A percentile compares a stretch with the other conserved stretches of the same genome.
phyloP scores from a whole-genome alignment of 345 rosid genomes.

The Murraya paniculata region DNA sequence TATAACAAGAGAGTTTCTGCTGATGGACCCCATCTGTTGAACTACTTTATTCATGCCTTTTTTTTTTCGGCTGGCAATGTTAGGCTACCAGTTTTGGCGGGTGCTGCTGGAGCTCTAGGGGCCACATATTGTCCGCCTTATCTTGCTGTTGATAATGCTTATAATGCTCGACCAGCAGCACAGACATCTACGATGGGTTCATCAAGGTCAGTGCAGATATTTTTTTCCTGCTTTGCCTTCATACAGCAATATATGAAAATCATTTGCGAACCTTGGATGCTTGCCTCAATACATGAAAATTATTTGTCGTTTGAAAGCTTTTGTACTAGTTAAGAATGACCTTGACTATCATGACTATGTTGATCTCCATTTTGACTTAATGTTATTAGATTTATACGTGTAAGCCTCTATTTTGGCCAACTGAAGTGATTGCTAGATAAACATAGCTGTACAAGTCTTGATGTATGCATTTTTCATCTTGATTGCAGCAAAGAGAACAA shows the following conservation, averaged over 20 bases:
- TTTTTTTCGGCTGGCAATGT: constrained; percentile 14
- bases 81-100: constrained; percentile 88
- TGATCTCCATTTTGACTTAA: background rate
- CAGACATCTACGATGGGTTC: constrained; percentile 56
- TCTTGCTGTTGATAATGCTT: constrained; percentile 66
- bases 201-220: constrained; percentile 45
- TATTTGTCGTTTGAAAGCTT: background rate
- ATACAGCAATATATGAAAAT: too few species aligned
- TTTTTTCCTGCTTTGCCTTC: background rate
- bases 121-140: constrained; percentile 75
- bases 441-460: background rate
- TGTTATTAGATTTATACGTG: background rate
- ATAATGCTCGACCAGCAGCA: constrained; percentile 53
- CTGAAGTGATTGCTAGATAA: background rate
- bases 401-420: background rate
- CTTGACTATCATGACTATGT: background rate
- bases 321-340: background rate
- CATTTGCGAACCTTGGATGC: background rate
- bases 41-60: background rate
- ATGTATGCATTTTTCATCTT: constrained; percentile 6
- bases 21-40: background rate
- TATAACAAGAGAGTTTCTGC: background rate
- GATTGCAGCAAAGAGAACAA: constrained; percentile 55
- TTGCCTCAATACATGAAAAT: background rate
- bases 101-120: constrained; percentile 81